These are phyloP conservation scores for Xylaria sp. DNA, from an alignment of 2,329 filamentous ascomycete species.

Conservation along the genomic window DNA sequence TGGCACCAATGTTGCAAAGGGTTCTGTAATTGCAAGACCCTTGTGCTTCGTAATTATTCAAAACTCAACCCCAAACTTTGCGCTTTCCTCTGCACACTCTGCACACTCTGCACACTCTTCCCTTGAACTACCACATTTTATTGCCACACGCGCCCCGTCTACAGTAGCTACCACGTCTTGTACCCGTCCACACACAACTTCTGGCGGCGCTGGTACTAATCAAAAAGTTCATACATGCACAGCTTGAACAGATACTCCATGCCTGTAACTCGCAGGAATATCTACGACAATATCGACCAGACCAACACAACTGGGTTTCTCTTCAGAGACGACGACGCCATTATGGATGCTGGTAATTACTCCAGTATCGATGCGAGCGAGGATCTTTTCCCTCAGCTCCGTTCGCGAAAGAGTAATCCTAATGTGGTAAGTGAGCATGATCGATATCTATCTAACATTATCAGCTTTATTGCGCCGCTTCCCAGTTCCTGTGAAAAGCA, in stretches of 20 bases:
- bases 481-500: background rate
- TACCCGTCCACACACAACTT: background rate
- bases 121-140: background rate
- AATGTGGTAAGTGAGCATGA: constrained; percentile 55
- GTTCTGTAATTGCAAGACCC: background rate
- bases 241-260: constrained; percentile 93
- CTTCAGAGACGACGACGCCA: constrained; percentile 79
- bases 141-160: background rate
- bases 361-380: constrained; percentile 78
- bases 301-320: constrained; percentile 88
- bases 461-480: background rate
- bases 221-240: constrained; percentile 32
- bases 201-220: constrained; percentile 32
- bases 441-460: background rate
- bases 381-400: constrained; percentile 87
- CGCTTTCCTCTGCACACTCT: background rate
- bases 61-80: background rate
- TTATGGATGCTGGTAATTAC: constrained; percentile 73
- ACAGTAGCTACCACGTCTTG: background rate
- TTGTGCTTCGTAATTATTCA: background rate
- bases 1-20: background rate
- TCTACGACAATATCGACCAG: constrained; percentile 78
- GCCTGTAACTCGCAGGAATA: constrained; percentile 79
- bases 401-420: constrained; percentile 66
- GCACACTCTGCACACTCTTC: background rate